These are phyloP conservation scores for Fraxinus dipetala DNA, from an alignment of 305 asterid genomes.

Conservation along the genomic window DNA sequence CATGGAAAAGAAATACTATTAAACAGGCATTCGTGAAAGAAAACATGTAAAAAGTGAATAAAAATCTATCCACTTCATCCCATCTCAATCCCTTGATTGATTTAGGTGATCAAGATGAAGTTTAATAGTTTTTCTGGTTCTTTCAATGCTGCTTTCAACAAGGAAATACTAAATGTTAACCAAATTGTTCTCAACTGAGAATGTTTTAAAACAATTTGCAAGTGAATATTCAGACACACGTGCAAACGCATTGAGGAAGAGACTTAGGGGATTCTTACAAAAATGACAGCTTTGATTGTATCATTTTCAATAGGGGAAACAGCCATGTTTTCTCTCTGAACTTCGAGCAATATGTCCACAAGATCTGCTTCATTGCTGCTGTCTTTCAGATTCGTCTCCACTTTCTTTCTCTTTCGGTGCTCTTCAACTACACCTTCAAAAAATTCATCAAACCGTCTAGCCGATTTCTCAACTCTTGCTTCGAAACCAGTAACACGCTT, in stretches of 20 bases:
- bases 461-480: background rate
- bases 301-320: background rate
- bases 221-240: background rate
- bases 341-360: constrained; percentile 14
- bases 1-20: no score
- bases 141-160: no score
- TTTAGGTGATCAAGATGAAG: no score
- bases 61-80: no score
- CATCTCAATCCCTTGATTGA: no score
- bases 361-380: background rate
- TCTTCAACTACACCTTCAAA: background rate
- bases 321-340: background rate
- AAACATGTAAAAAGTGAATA: no score
- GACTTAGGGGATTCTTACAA: background rate
- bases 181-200: no score
- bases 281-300: background rate
- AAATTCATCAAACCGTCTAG: constrained; percentile 8
- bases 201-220: no score
- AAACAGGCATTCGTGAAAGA: no score
- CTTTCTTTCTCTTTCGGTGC: background rate
- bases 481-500: constrained; percentile 26
- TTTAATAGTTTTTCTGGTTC: no score
- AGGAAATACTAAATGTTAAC: no score
- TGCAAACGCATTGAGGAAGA: background rate
- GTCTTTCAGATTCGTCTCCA: background rate